These are phyloP conservation scores for Grigorovia jiainica DNA, from an alignment of 805 yeast species.

Conservation along the genomic window DNA sequence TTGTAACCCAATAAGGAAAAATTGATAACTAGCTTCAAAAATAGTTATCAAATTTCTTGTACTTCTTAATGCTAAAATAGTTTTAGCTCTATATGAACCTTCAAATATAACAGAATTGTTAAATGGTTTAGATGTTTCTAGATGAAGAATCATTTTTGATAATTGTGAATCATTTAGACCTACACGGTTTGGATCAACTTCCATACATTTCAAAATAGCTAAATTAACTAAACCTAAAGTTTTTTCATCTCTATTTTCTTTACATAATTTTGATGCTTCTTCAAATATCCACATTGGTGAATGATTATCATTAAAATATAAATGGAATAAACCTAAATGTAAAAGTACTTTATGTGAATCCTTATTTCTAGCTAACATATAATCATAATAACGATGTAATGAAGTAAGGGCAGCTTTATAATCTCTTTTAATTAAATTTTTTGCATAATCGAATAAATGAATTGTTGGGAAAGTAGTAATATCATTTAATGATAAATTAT, in stretches of 20 bases:
- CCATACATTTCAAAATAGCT: conserved; percentile 65
- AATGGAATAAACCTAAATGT: conserved; percentile 62
- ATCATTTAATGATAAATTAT: conserved; percentile 13
- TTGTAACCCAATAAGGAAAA: conserved; percentile 45
- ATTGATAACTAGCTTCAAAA: conserved; percentile 48
- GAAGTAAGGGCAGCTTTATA: conserved; percentile 37
- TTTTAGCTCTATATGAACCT: conserved; percentile 57
- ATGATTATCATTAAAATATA: conserved; percentile 52
- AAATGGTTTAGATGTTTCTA: neutral
- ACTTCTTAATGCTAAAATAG: conserved; percentile 42
- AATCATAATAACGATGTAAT: conserved; percentile 57
- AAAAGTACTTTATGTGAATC: conserved; percentile 72
- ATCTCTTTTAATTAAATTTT: conserved; percentile 8
- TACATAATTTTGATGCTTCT: conserved; percentile 79
- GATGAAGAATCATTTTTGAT: neutral
- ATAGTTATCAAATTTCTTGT: conserved; percentile 39
- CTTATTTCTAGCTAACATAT: conserved; percentile 57
- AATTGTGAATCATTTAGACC: conserved; percentile 15
- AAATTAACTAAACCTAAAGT: conserved; percentile 65
- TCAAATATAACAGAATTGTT: conserved; percentile 29
- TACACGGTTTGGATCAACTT: conserved; percentile 50
- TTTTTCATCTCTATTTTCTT: conserved; percentile 69
- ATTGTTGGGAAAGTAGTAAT: conserved; percentile 20
- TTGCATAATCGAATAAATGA: conserved; percentile 17
- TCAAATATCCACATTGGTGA: conserved; percentile 73